Evolutionary conservation across 495 filamentous ascomycete genomes (phyloP).

Genomic region (Lophium mytilinum): DNA sequence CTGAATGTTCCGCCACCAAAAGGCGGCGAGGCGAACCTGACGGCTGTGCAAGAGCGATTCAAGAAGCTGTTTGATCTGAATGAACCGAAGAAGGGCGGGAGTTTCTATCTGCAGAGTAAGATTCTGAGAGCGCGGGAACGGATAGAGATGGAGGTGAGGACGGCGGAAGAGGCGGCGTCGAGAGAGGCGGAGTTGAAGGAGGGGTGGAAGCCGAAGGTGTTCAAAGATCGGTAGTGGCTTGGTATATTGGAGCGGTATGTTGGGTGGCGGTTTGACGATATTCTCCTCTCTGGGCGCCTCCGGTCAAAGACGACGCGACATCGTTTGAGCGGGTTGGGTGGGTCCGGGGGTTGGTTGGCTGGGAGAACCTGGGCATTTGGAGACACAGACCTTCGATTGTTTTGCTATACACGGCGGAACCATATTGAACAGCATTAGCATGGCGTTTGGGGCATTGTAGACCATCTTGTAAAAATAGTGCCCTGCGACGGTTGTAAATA

Average conservation of each 20-base stretch:
- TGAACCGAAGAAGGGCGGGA: slow-evolving; percentile 89
- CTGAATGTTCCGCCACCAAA: slow-evolving; percentile 88
- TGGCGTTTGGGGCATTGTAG: not conserved
- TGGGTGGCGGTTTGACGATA: no score
- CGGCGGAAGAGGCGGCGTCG: slow-evolving; percentile 42
- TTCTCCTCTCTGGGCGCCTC: not conserved
- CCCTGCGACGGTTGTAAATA: no score
- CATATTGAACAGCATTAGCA: not conserved
- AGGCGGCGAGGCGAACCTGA: slow-evolving; percentile 64
- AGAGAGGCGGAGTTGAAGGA: slow-evolving; percentile 63
- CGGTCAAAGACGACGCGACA: not conserved
- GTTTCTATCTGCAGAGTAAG: slow-evolving; percentile 98
- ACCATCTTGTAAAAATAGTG: not conserved
- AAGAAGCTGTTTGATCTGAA: slow-evolving; percentile 92
- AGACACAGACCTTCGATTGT: not conserved
- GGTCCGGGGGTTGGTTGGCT: not conserved
- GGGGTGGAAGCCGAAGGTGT: slow-evolving; percentile 91
- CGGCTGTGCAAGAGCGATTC: slow-evolving; percentile 74
- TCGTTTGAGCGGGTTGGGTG: not conserved
- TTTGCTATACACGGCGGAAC: not conserved
- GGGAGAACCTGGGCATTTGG: not conserved
- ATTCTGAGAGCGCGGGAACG: slow-evolving; percentile 82
- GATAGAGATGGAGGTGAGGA: slow-evolving; percentile 71
- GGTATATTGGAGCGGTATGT: no score
- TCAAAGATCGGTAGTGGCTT: slow-evolving; percentile 57